A percentile compares a stretch with the other conserved stretches of the same genome.
These are phyloP conservation scores for Talaromyces rugulosus DNA, from an alignment of 2,329 filamentous ascomycete genomes.

Conservation along the genomic window DNA sequence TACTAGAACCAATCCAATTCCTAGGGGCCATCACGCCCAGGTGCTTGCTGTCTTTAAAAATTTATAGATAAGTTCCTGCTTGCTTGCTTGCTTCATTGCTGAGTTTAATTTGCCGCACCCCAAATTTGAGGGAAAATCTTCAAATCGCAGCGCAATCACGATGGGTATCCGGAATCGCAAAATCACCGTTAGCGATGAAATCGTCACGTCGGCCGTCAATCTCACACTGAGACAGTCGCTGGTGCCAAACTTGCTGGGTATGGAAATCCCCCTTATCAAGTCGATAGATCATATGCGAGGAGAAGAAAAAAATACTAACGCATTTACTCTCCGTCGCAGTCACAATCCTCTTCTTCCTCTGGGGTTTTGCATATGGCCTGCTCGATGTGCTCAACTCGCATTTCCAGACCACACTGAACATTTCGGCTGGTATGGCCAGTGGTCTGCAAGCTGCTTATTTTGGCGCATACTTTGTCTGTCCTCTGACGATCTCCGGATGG, in stretches of 20 bases:
- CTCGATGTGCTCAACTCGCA: constrained; percentile 51
- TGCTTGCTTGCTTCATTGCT: no score
- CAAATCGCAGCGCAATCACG: no score
- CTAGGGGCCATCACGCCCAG: no score
- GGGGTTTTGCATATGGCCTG: constrained; percentile 54
- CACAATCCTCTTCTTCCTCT: constrained; percentile 57
- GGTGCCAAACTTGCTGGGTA: constrained; percentile 55
- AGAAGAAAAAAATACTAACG: no score
- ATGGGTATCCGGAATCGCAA: constrained; percentile 6
- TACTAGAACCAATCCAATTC: no score
- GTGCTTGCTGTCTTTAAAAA: no score
- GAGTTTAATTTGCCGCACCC: no score
- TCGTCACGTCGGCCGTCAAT: constrained; percentile 54
- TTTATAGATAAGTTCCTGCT: no score
- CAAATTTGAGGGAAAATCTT: no score
- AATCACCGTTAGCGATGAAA: constrained; percentile 32
- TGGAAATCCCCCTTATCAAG: constrained; percentile 34
- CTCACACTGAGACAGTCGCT: constrained; percentile 65
- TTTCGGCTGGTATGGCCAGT: constrained; percentile 52
- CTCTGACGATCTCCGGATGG: constrained; percentile 47
- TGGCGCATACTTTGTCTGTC: constrained; percentile 34
- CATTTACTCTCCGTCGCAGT: constrained; percentile 26
- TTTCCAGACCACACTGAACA: constrained; percentile 43
- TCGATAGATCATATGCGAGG: no score
- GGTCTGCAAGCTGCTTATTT: constrained; percentile 64